Conservation (phyloP, 2,329 filamentous ascomycete species). For the Ciborinia camelliae region DNA sequence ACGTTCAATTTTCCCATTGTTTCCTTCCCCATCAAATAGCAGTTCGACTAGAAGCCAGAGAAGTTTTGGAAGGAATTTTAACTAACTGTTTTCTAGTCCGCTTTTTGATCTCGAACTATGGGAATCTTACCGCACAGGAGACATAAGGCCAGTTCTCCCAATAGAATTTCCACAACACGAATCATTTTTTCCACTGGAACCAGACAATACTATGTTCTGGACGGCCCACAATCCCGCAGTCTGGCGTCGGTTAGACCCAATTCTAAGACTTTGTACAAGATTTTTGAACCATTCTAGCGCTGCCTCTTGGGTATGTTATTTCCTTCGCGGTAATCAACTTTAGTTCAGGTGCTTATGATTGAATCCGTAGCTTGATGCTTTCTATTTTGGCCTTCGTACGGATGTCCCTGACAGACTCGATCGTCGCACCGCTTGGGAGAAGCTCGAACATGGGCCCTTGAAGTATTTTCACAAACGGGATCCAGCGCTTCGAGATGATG, state of each 20-base stretch:
- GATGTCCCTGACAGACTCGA: neutral
- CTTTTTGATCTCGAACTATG: neutral
- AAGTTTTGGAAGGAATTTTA: too few species aligned
- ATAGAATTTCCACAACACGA: neutral
- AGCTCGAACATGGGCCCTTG: neutral
- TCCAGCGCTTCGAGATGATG: neutral
- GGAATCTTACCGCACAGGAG: neutral
- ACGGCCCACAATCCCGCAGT: neutral
- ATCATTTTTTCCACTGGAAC: neutral
- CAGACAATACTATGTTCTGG: slow-evolving; percentile 3
- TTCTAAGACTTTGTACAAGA: neutral
- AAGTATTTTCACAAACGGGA: neutral
- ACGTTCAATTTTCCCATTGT: neutral
- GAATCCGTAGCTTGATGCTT: slow-evolving; percentile 1
- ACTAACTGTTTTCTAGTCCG: neutral
- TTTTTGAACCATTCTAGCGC: neutral
- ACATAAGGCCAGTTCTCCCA: neutral
- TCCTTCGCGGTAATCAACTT: neutral
- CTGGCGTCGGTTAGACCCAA: neutral
- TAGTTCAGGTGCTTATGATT: neutral
- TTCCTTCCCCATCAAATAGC: too few species aligned
- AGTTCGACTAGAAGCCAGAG: neutral
- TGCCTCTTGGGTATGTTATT: neutral
- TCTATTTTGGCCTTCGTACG: neutral
- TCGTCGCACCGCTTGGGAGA: neutral